Base-by-base conservation (phyloP, 2,329 filamentous ascomycete genomes). In the Akanthomyces lecanii region DNA sequence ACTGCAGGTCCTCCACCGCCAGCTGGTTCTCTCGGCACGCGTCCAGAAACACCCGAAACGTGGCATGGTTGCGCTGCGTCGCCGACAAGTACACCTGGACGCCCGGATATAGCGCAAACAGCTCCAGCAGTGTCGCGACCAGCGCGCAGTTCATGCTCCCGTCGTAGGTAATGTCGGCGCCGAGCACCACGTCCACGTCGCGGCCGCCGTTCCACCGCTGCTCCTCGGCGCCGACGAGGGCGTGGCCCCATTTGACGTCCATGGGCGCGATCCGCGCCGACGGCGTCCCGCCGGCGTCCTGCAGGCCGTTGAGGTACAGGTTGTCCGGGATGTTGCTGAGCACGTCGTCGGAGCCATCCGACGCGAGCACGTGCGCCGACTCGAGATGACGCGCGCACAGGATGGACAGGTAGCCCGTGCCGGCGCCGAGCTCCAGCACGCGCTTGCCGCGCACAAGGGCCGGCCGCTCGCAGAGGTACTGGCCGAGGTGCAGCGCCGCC, bases 141-240 rank as follows among this genome's bases (percentile, higher is more conserved):
- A 94, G 78, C 1, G 84, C 78, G 0, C 86, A 84, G 56, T 90
- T 86, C 48, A 85, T 81, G 42, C 78, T 78, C 65, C 79, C 79
- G 71, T 94, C 89, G 73, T 93, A 94, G 0, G 89, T 93, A 74
- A 94, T 84, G 72, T 94, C 90, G 40, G 90, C 89, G 4, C 89
- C 91, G 33, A 94, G 74, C 2, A 93, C 82, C 5, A 91, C 74
- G 71, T 93, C 88, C 51, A 85, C 72, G 2, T 71, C 68, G 5
- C 71, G 69, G 21, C 78, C 78, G 23, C 76, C 76, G 66, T 81
- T 80, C 82, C 82, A 83, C 52, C 74, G 72, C 59, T 78, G 70
- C 60, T 86, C 81, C 72, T 88, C 87, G 0, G 81, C 83, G 4
- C 82, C 84, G 54, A 85, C 73, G 4, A 88, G 72, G 0, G 82